Evolutionary conservation across 2,329 filamentous ascomycete genomes (phyloP), one percentile per base, ranked within the genome.

Genomic region (Pseudogymnoascus sp.): DNA sequence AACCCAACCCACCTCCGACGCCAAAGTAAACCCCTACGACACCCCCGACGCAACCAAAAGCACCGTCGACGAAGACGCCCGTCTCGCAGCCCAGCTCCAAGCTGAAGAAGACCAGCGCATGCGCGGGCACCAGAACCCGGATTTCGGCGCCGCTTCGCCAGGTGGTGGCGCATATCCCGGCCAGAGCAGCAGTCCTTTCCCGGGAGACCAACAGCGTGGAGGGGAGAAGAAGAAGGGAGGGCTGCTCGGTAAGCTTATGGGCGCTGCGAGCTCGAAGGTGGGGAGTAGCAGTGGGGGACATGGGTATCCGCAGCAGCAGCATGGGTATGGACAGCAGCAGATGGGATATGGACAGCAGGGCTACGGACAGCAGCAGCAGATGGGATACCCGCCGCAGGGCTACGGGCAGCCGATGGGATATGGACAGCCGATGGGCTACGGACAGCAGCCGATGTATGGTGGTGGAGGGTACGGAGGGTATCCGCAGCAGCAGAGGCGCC

Each of bases 21-120:
- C 78, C 65, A 95, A 94, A 76, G 77, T 74, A 72, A 92, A 92
- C 70, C 89, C 89, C 1, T 93, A 89, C 75, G 78, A 81, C 35
- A 69, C 67, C 6, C 60, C 61, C 9, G 18, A 36, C 12, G 5
- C 40, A 12, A 39, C 33, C n/a, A 58, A 39, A 6, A 45, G 52
- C 6, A 39, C 27, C 27, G 61, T 59, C n/a, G 83, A 83, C 63
- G 86, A 88, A 55, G 91, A 95, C 71, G 90, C 88, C 63, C 81
- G 81, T 27, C 78, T 92, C 8, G 92, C 92, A 6, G 82, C 89
- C 40, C 83, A 86, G 70, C 78, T 96, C 42, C 92, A 96, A 73
- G 88, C 88, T 48, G 89, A 96, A 74, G 92, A 96, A 74, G 82
- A 96, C 66, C 84, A 85, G 5, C 82, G 84, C 48, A 80, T 80